Evolutionary conservation across 495 filamentous ascomycete genomes (phyloP), one percentile per base, ranked within the genome.

Genomic region (Apiosordaria backusii): DNA sequence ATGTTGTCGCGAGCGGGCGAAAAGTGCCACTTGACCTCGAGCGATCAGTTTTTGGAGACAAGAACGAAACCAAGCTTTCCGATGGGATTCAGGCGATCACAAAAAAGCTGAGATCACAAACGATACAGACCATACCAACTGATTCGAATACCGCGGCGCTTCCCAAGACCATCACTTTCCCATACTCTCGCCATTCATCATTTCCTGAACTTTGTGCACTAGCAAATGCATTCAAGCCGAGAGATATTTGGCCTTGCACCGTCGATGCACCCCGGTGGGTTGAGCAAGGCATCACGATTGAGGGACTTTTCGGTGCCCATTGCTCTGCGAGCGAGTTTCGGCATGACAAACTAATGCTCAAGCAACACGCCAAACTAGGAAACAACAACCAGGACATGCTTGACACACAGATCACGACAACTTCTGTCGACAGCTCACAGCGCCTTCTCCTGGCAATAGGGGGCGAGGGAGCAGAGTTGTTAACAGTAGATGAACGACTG

Each of bases 121-220:
- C 66, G 25, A 72, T 68, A 9, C 67, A 54, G 23, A 29, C 4
- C 5, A 23, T 24, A 6, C 6, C 23, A n/a, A 55, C 60, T 27
- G 40, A 25, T 9, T 21, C 24, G n/a, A 24, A 60, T 0, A 3
- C 22, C 19, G 59, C 68, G 18, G 16, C 18, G 3, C 71, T 84
- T 2, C 78, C 86, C 23, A 79, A 73, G 4, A 65, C 70, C 22
- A 84, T 87, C 29, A 76, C 73, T 13, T 97, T 97, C 66, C 91
- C 93, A 4, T 98, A 94, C 71, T 93, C 94, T 0, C 86, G 94
- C 2, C 94, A 98, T 76, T 96, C 94, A 0, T 97, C 92, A 0
- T 92, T 94, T 61, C 77, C 78, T 0, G 94, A 97, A 74, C 81
- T 97, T 4, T 90, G 91, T 65, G 74, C 87, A 65, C 77, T 98